Conservation (phyloP, 2,329 filamentous ascomycete species). For the Ophiostoma perfectum region DNA sequence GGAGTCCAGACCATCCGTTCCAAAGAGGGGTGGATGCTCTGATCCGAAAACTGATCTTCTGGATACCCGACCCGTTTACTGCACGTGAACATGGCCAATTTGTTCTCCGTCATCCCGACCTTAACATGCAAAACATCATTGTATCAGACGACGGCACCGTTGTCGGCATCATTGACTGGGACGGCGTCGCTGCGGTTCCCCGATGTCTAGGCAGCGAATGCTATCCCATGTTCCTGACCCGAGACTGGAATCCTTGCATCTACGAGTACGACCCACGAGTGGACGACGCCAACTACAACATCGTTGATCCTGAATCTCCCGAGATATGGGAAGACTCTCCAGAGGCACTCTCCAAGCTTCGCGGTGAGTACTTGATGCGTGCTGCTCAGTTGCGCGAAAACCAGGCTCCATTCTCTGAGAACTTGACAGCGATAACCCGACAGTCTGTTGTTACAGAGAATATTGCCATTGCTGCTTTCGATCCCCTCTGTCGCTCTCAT, state of each 20-base stretch:
- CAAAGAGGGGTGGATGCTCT: neutral
- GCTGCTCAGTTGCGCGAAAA: neutral
- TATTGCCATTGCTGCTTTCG: neutral
- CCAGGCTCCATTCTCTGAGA: neutral
- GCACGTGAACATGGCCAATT: neutral
- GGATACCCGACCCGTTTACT: neutral
- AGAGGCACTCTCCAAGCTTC: neutral
- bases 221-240: neutral
- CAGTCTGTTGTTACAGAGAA: neutral
- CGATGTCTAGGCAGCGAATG: neutral
- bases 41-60: neutral
- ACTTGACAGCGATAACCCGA: neutral
- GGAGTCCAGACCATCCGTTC: neutral
- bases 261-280: neutral
- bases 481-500: neutral
- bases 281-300: neutral
- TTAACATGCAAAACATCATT: conserved; percentile 5
- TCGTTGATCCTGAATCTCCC: neutral
- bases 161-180: neutral
- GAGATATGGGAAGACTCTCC: neutral
- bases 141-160: neutral
- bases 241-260: neutral
- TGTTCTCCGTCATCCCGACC: neutral
- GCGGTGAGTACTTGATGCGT: neutral
- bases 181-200: neutral